phyloP scores from a whole-genome alignment of 352 stramenopile species.

The Phytopythium boreale region DNA sequence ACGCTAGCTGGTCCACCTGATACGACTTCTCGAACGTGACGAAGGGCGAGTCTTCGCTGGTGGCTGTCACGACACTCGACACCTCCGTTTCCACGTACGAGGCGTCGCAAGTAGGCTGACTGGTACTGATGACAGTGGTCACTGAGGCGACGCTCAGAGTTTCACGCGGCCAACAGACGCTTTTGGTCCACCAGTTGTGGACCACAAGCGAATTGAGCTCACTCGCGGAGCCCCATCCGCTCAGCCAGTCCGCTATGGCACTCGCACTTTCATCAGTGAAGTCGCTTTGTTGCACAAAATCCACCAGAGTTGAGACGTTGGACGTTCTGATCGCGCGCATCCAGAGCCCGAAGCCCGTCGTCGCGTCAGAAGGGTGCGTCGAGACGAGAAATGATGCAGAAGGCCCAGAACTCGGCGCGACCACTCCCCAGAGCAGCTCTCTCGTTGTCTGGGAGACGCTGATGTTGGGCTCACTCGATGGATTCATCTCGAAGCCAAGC shows the following conservation, averaged over 20 bases:
- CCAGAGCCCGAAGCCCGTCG: constrained; percentile 39
- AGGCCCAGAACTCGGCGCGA: constrained; percentile 7
- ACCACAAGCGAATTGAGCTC: constrained; percentile 38
- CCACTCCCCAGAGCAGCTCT: constrained; percentile 29
- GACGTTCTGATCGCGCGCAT: constrained; percentile 30
- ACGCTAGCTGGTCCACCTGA: constrained; percentile 29
- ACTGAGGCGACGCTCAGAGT: constrained; percentile 4
- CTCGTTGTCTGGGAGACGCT: constrained; percentile 18
- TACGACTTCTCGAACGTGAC: constrained; percentile 35
- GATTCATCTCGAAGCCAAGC: constrained; percentile 66
- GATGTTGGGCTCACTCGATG: constrained; percentile 11
- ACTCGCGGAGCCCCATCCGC: constrained; percentile 22
- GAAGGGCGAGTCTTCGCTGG: constrained; percentile 32
- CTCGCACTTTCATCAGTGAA: constrained; percentile 17
- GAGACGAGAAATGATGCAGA: constrained; percentile 37
- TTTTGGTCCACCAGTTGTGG: constrained; percentile 52
- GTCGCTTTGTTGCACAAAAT: constrained; percentile 13
- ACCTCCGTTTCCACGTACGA: constrained; percentile 29
- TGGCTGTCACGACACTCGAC: constrained; percentile 11
- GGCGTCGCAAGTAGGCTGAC: constrained; percentile 15
- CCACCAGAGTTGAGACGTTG: constrained; percentile 18
- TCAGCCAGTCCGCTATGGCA: constrained; percentile 38
- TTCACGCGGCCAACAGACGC: constrained; percentile 37
- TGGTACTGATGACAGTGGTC: constrained; percentile 6
- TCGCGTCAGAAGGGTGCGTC: constrained; percentile 24